Evolutionary conservation across 495 filamentous ascomycete genomes (phyloP).

Genomic region (Cercophora samala): DNA sequence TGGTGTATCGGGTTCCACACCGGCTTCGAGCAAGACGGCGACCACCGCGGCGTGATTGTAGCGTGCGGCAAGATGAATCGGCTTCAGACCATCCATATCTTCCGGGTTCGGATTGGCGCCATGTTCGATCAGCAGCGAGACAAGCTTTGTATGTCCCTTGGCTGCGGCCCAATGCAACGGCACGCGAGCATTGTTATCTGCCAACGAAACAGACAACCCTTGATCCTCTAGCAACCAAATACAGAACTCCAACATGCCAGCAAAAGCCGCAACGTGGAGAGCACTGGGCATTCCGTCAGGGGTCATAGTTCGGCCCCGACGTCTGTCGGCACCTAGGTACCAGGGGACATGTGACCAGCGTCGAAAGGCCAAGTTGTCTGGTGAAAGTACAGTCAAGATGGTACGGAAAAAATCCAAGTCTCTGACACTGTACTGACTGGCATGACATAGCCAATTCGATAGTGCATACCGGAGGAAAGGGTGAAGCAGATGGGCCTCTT

Average conservation of each 20-base stretch:
- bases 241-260: constrained; percentile 15
- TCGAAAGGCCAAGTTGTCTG: constrained; percentile 2
- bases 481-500: constrained; percentile 9
- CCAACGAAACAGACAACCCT: constrained; percentile 9
- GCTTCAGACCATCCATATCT: constrained; percentile 22
- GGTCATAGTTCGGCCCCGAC: too few species aligned
- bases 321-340: not conserved
- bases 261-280: constrained; percentile 22
- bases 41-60: constrained; percentile 17
- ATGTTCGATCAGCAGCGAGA: constrained; percentile 20
- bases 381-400: constrained; percentile 4
- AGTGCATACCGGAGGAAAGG: constrained; percentile 20
- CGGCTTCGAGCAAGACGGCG: constrained; percentile 26
- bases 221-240: constrained; percentile 11
- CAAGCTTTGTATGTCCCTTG: constrained; percentile 24
- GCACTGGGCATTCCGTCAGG: not conserved
- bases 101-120: constrained; percentile 19
- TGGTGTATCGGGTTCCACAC: constrained; percentile 27
- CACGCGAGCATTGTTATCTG: constrained; percentile 13
- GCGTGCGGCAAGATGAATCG: constrained; percentile 28
- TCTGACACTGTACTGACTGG: constrained; percentile 9
- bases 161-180: constrained; percentile 28
- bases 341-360: constrained; percentile 9
- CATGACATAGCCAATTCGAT: constrained; percentile 20
- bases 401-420: constrained; percentile 12